Base-by-base conservation (phyloP, 805 yeast genomes). In the Starmerella bombicola region DNA sequence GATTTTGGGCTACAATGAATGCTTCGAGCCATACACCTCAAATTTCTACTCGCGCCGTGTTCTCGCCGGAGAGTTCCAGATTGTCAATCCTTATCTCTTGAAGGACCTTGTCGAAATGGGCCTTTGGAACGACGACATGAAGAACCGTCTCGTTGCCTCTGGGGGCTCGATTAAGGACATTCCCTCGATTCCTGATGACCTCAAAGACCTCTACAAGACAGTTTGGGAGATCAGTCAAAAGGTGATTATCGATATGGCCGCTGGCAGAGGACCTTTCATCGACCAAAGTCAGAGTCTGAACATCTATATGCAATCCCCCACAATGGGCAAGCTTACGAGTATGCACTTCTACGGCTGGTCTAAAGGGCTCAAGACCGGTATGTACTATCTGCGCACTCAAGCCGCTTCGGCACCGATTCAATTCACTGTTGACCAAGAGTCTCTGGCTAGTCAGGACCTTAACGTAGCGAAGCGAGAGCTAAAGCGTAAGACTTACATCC, bases 321-420 rank as follows among this genome's bases (percentile, higher is more conserved):
- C 97, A 2, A 81, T 84, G 88, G 93, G 95, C 55, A 91, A 91
- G 63, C 71, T 91, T 58, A 91, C 97, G 5, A 76, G 91, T 50
- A 91, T 91, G 96, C 98, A 91, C 63, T 91, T 91, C 70, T 88
- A 91, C 59, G 97, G 95, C 35, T 91, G 98, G 98, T 81, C 82
- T 69, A 84, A 81, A 68, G 98, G 98, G 46, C 73, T 91, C 60
- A 91, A 91, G 72, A 91, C 98, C 4, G 98, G 98, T 57, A 88
- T 91, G 93, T 91, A 91, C 70, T 91, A 91, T 65, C 69, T 91
- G 62, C 78, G 97, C 65, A 88, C 97, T 9, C 93, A 83, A 70
- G 95, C 97, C 46, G 98, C 98, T 17, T 74, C 95, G 32, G 81
- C 94, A 38, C 96, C 98, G 35, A 91, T 91, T 58, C 93, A 88